Percentiles rank a stretch among this genome's conserved stretches.
phyloP scores from a whole-genome alignment of 768 basidiomycete genomes.

The Xanthoconium stramineum region DNA sequence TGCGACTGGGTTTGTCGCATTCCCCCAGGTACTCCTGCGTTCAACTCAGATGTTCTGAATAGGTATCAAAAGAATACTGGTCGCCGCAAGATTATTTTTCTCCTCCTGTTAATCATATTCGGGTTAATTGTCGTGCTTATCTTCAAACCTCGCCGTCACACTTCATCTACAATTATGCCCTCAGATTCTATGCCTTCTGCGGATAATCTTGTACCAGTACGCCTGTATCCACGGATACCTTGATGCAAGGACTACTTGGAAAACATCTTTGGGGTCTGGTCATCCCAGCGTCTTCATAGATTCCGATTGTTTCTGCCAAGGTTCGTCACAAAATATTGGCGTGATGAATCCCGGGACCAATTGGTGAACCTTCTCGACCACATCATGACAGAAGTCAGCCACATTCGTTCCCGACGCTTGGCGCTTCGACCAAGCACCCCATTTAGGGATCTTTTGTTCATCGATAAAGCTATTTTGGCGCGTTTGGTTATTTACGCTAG shows the following conservation, averaged over 20 bases:
- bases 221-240: constrained; percentile 33
- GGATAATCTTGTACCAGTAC: constrained; percentile 31
- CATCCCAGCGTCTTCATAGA: constrained; percentile 1
- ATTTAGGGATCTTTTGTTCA: constrained; percentile 7
- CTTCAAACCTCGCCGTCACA: constrained; percentile 79
- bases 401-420: constrained; percentile 6
- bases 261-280: constrained; percentile 10
- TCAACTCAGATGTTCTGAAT: neutral
- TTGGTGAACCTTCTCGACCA: constrained; percentile 9
- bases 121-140: constrained; percentile 85
- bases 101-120: constrained; percentile 86
- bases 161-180: constrained; percentile 28
- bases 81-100: constrained; percentile 88
- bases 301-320: constrained; percentile 9
- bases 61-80: constrained; percentile 96
- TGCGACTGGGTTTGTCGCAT: constrained; percentile 67
- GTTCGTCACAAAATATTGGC: constrained; percentile 13
- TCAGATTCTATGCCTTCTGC: constrained; percentile 25
- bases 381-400: neutral
- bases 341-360: constrained; percentile 6
- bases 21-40: neutral
- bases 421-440: constrained; percentile 8
- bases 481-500: constrained; percentile 9
- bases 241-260: constrained; percentile 21
- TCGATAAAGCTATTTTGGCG: constrained; percentile 18